phyloP scores from a whole-genome alignment of 2,329 filamentous ascomycete genomes.

The Colletotrichum cordylinicola region DNA sequence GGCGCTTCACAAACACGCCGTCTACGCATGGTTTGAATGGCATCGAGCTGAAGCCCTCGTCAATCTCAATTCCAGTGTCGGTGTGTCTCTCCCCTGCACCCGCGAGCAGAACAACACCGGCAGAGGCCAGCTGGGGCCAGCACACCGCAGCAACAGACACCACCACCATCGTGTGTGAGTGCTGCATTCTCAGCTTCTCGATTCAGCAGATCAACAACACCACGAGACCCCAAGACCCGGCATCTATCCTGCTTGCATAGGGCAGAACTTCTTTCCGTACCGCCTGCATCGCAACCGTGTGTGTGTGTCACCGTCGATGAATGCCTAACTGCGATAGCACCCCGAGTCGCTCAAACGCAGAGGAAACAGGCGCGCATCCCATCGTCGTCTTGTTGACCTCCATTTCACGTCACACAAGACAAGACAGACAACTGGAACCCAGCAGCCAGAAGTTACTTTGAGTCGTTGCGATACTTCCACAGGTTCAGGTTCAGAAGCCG shows the following conservation, averaged over 20 bases:
- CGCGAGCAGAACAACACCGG: neutral
- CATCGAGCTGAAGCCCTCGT: neutral
- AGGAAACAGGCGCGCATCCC: neutral
- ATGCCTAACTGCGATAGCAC: neutral
- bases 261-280: neutral
- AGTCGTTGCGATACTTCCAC: neutral
- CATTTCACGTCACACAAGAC: neutral
- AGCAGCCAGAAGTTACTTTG: neutral
- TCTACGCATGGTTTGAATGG: neutral
- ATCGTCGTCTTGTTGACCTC: neutral
- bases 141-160: neutral
- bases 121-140: neutral
- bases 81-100: neutral
- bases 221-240: neutral
- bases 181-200: neutral
- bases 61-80: conserved; percentile 2
- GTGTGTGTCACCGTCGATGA: neutral
- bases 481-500: neutral
- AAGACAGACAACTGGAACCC: neutral
- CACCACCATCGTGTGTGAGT: neutral
- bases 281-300: neutral
- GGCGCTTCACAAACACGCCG: conserved; percentile 4
- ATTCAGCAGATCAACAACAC: neutral
- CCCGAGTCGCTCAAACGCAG: neutral
- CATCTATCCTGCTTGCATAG: neutral